Evolutionary conservation across 1,284 basidiomycete genomes (phyloP), one percentile per base, ranked within the genome.

Genomic region (Gastroboletus turbinatus): DNA sequence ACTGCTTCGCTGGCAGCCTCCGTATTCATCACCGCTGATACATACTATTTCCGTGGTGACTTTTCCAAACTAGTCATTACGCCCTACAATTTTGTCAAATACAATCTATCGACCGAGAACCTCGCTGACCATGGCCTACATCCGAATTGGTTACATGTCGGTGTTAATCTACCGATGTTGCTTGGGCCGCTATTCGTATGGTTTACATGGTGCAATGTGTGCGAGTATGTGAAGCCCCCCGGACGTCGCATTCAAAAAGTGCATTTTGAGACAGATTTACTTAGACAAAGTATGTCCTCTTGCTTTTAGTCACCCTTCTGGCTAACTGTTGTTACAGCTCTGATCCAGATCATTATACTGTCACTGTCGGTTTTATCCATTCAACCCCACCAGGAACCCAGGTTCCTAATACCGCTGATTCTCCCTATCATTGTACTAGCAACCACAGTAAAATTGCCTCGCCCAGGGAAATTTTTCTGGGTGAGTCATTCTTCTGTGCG

Each of bases 311-410:
- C 14, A 14, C 19, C 25, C 13, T 50, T 48, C 6, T n/a, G 14
- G 19, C 43, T 56, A 19, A 71, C 10, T 42, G 10, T 53, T 35
- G 19, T 53, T n/a, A 13, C 35, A 77, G 73, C 68, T 16, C 59
- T 69, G 36, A 47, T 69, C 14, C 70, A 70, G 53, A 63, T 70
- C 5, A 59, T 76, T 17, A 33, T 72, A 42, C 48, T 67, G 9
- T 68, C 73, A 3, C 50, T 75, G 13, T 60, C 56, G 2, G 48
- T 70, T n/a, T 57, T 78, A 23, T 76, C 74, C 3, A 46, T 67
- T 36, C 72, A 75, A 30, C 75, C 75, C 0, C 76, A 77, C 43
- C 75, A 78, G 51, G 76, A 78, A 57, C 70, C 74, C 2, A 72
- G 76, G n/a, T 77, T 78, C 55, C 62, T 78, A 30, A 67, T 51